Base-by-base conservation (phyloP, 768 basidiomycete species). In the Sporobolomyces phaffii region DNA sequence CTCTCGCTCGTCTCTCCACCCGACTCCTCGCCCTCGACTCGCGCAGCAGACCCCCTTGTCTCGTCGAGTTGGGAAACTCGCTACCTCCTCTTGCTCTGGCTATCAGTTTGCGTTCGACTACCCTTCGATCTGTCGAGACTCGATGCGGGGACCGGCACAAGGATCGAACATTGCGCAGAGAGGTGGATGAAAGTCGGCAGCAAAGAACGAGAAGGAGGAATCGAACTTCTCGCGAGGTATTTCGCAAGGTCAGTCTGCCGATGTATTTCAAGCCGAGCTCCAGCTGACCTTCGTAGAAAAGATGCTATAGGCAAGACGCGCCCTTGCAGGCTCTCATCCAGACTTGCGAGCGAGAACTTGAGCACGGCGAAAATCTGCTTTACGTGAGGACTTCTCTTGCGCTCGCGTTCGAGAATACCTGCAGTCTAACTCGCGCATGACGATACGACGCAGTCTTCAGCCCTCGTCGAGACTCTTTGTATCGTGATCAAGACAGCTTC, bases 31-130 rank as follows among this genome's bases (percentile, higher is more conserved):
- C n/a, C 64, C 5, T 48, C 52, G 22, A 15, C 7, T 2, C 28
- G 28, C 29, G 14, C 45, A 45, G 24, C 24, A 24, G 43, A 44
- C 11, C 24, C 53, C 15, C 13, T 75, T 73, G 0, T 40, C 61
- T 5, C 64, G 6, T 73, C 76, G 13, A 83, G 85, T 43, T 98
- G 96, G 96, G 79, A 87, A 28, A 77, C 91, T 57, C 86, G 91
- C 65, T 91, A 93, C 75, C 82, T 88, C 34, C 80, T 90, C 29
- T 81, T 99, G 13, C 81, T 96, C 15, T 98, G 94, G 94, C 82
- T 98, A n/a, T 88, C 90, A 26, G 83, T 99, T 28, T 87, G 96
- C 52, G 88, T 89, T 79, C 90, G 89, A 80, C 86, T 97, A 22
- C 96, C 96, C 0, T 99, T 99, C 77, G 86, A 90, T 75, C 80